Evolutionary conservation across 345 rosid species (phyloP).

Genomic region (Zanthoxylum bungeanum): DNA sequence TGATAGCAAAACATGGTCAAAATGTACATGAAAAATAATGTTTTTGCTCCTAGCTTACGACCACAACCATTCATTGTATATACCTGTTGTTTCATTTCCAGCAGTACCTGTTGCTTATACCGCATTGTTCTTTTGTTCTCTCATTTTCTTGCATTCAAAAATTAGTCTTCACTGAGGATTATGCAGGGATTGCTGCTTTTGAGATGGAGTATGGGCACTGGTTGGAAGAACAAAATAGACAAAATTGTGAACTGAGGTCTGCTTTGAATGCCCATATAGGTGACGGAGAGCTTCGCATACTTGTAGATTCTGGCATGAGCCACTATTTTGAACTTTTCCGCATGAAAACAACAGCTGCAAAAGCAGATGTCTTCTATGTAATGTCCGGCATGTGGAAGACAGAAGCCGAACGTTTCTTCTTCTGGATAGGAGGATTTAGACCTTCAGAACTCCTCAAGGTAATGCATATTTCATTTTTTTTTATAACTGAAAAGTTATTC

Average conservation of each 20-base stretch:
- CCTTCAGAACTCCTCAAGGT: slow-evolving; percentile 97
- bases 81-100: background rate
- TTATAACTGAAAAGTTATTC: background rate
- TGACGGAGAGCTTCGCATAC: slow-evolving; percentile 57
- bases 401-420: slow-evolving; percentile 83
- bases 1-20: background rate
- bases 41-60: background rate
- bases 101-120: background rate
- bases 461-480: slow-evolving; percentile 1
- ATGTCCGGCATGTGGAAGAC: slow-evolving; percentile 93
- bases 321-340: slow-evolving; percentile 84
- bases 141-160: slow-evolving; percentile 7
- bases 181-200: slow-evolving; percentile 66
- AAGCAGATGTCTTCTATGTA: slow-evolving; percentile 73
- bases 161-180: slow-evolving; percentile 8
- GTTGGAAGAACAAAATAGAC: slow-evolving; percentile 77
- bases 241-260: slow-evolving; percentile 50
- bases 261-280: slow-evolving; percentile 58
- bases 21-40: background rate
- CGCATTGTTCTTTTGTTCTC: background rate
- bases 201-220: slow-evolving; percentile 88
- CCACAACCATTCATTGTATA: background rate
- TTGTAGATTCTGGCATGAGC: slow-evolving; percentile 62
- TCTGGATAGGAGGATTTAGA: slow-evolving; percentile 94
- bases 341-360: slow-evolving; percentile 75